A percentile compares a stretch with the other conserved stretches of the same genome.
Evolutionary conservation across 805 yeast genomes (phyloP).

Genomic region (Vanderwaltozyma yarrowii): DNA sequence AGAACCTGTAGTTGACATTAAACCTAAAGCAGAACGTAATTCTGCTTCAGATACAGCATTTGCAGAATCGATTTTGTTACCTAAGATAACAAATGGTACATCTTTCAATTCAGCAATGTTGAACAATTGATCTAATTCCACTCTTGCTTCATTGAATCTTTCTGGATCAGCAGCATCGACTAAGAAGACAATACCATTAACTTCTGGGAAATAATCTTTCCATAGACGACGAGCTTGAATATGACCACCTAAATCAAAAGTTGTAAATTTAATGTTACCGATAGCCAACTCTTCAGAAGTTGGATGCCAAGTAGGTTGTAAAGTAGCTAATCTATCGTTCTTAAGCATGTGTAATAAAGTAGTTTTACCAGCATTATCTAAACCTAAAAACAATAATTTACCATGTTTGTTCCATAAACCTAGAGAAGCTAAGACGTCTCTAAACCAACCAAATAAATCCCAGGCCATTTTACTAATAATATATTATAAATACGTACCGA

Average conservation of each 20-base stretch:
- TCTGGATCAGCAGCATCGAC: constrained; percentile 97
- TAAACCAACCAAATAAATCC: constrained; percentile 36
- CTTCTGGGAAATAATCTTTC: constrained; percentile 99
- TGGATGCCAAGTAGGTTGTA: constrained; percentile 97
- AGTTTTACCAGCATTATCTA: constrained; percentile 97
- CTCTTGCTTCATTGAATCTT: constrained; percentile 89
- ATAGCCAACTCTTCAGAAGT: constrained; percentile 96
- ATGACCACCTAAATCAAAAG: constrained; percentile 98
- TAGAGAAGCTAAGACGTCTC: constrained; percentile 65
- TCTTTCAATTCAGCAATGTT: constrained; percentile 81
- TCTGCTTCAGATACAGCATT: constrained; percentile 93
- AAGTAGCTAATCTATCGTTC: constrained; percentile 94
- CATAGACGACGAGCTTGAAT: constrained; percentile 97
- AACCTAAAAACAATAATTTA: constrained; percentile 87
- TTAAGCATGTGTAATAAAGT: constrained; percentile 76
- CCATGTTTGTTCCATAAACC: constrained; percentile 93
- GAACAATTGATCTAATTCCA: constrained; percentile 87
- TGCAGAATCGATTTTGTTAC: constrained; percentile 93
- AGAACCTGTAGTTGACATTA: constrained; percentile 86
- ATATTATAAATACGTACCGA: no score
- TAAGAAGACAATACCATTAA: constrained; percentile 89
- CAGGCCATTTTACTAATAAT: constrained; percentile 15
- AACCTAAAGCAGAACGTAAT: constrained; percentile 79
- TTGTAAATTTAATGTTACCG: constrained; percentile 93
- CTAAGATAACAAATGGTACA: constrained; percentile 89